Conservation (phyloP, 2,329 filamentous ascomycete species). For the Dendryphion nanum region DNA sequence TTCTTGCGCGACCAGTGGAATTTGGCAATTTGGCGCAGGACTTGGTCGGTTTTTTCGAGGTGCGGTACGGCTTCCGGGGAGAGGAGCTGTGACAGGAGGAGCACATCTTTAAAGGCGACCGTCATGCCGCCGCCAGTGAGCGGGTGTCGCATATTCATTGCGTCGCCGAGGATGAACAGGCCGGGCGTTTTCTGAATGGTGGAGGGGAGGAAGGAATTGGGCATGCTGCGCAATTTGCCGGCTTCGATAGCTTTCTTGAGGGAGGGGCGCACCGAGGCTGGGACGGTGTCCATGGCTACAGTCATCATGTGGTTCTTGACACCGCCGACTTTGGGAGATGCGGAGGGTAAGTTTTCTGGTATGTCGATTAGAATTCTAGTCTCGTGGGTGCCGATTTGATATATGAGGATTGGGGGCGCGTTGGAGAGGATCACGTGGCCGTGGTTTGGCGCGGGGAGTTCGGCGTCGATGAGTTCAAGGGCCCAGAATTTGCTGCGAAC, state of each 20-base stretch:
- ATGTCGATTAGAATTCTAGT: constrained; percentile 89
- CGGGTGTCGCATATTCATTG: constrained; percentile 99
- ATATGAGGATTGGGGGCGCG: constrained; percentile 78
- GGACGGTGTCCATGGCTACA: constrained; percentile 75
- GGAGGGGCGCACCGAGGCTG: constrained; percentile 66
- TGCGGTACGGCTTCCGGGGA: constrained; percentile 65
- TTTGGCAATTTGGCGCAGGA: constrained; percentile 65
- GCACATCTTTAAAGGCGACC: constrained; percentile 89
- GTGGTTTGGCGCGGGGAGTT: constrained; percentile 70
- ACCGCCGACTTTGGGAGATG: constrained; percentile 71
- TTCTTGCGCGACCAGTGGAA: constrained; percentile 90
- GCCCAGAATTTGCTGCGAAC: constrained; percentile 89
- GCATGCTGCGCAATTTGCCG: constrained; percentile 84
- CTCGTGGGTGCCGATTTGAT: constrained; percentile 95
- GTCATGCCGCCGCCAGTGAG: constrained; percentile 98
- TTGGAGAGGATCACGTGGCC: constrained; percentile 87
- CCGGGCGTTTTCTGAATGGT: constrained; percentile 69
- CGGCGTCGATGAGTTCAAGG: constrained; percentile 85
- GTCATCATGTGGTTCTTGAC: constrained; percentile 82
- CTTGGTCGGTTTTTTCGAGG: constrained; percentile 64
- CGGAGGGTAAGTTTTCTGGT: constrained; percentile 72
- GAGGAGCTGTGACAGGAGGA: constrained; percentile 73
- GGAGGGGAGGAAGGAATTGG: constrained; percentile 89
- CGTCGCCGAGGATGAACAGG: constrained; percentile 83
- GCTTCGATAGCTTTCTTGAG: constrained; percentile 74